Evolutionary conservation across 139 green algal genomes (phyloP).

Genomic region (Zygnema cylindricum): DNA sequence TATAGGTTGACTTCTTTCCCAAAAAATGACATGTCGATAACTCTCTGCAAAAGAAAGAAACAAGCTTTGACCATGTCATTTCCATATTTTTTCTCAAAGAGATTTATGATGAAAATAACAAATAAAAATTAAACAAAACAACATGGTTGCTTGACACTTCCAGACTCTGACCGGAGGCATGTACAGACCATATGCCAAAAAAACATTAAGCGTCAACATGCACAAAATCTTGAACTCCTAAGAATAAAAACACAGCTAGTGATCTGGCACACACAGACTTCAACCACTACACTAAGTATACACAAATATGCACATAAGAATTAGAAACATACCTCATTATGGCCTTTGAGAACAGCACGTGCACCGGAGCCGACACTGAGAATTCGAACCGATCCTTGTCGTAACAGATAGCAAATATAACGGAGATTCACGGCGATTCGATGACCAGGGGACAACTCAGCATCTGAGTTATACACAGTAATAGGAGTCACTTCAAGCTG

Average conservation of each 20-base stretch:
- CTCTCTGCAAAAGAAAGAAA: constrained; percentile 27
- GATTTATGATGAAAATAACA: too few relatives aligned
- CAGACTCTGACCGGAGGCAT: too few relatives aligned
- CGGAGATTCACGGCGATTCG: constrained; percentile 56
- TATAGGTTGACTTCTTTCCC: constrained; percentile 45
- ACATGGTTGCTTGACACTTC: too few relatives aligned
- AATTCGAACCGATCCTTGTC: constrained; percentile 33
- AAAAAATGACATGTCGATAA: constrained; percentile 56
- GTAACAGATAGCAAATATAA: constrained; percentile 63
- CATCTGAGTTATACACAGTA: constrained; percentile 58
- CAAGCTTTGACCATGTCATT: background rate
- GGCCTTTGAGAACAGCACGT: constrained; percentile 41
- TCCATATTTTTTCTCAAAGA: too few relatives aligned
- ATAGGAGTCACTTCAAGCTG: constrained; percentile 61
- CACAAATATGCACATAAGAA: too few relatives aligned
- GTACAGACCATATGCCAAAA: background rate
- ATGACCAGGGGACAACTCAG: constrained; percentile 15
- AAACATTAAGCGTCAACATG: background rate
- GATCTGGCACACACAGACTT: too few relatives aligned
- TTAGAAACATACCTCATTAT: constrained; percentile 31
- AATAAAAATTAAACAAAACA: too few relatives aligned
- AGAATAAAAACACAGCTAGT: too few relatives aligned
- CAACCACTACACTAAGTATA: too few relatives aligned
- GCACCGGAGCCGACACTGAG: constrained; percentile 32
- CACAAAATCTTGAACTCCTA: background rate